These are phyloP conservation scores for Byssochlamys sp. DNA, from an alignment of 2,329 filamentous ascomycete genomes.

Conservation along the genomic window DNA sequence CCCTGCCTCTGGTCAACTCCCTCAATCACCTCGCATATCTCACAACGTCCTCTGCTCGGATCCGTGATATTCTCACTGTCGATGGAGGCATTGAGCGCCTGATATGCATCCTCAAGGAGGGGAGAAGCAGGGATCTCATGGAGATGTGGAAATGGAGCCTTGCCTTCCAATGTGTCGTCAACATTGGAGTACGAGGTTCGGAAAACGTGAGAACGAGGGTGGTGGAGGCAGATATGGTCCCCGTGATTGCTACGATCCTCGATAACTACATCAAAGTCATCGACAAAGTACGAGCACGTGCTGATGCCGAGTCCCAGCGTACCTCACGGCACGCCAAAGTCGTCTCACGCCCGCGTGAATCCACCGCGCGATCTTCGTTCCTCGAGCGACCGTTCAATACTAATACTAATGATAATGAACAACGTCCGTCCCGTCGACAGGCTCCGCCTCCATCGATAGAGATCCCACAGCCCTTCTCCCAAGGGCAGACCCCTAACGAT, in stretches of 20 bases:
- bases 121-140: slow-evolving; percentile 95
- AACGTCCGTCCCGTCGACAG: slow-evolving; percentile 61
- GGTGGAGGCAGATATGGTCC: slow-evolving; percentile 97
- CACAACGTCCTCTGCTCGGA: slow-evolving; percentile 92
- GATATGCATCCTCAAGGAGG: slow-evolving; percentile 95
- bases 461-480: slow-evolving; percentile 53
- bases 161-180: slow-evolving; percentile 97
- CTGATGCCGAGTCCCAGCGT: slow-evolving; percentile 64
- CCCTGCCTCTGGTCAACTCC: slow-evolving; percentile 93
- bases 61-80: slow-evolving; percentile 93
- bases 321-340: slow-evolving; percentile 23
- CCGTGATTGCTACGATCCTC: slow-evolving; percentile 93
- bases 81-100: slow-evolving; percentile 95
- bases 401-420: slow-evolving; percentile 21
- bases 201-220: slow-evolving; percentile 89
- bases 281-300: slow-evolving; percentile 79
- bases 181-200: slow-evolving; percentile 92
- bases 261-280: slow-evolving; percentile 97
- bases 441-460: slow-evolving; percentile 77
- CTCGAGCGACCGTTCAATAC: slow-evolving; percentile 45
- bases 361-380: slow-evolving; percentile 24
- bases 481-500: slow-evolving; percentile 39
- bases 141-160: slow-evolving; percentile 99
- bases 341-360: slow-evolving; percentile 16
- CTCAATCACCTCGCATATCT: slow-evolving; percentile 97